phyloP scores from a whole-genome alignment of 2,329 filamentous ascomycete genomes.

The Didymella segeticola region DNA sequence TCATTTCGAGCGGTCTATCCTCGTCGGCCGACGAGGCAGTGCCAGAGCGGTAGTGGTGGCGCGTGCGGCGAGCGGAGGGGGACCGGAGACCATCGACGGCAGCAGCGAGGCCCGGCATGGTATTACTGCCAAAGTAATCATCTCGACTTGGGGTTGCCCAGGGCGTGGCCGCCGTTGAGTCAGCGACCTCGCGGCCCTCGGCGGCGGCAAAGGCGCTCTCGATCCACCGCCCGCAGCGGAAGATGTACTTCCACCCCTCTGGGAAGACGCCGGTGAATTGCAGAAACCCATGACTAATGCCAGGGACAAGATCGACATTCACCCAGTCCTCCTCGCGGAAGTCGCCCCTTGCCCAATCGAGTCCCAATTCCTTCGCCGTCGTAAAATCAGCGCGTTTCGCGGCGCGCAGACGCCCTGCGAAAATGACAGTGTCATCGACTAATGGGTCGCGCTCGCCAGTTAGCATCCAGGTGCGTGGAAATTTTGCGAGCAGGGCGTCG shows the following conservation, averaged over 20 bases:
- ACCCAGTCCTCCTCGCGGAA: constrained; percentile 78
- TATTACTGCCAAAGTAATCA: constrained; percentile 72
- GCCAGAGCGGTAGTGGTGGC: constrained; percentile 56
- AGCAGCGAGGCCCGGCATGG: constrained; percentile 76
- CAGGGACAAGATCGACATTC: constrained; percentile 84
- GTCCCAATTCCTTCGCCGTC: constrained; percentile 63
- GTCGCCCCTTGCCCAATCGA: constrained; percentile 57
- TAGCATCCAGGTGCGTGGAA: constrained; percentile 92
- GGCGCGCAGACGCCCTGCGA: constrained; percentile 84
- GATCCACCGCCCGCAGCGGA: constrained; percentile 81
- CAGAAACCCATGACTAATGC: constrained; percentile 91
- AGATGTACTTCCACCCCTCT: constrained; percentile 87
- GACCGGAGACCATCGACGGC: constrained; percentile 65
- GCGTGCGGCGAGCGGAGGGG: constrained; percentile 37
- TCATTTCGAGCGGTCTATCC: constrained; percentile 82
- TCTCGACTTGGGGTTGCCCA: constrained; percentile 65
- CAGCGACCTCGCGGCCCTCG: constrained; percentile 20
- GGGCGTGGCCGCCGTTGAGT: constrained; percentile 24
- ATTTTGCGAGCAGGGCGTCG: constrained; percentile 79
- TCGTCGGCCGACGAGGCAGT: constrained; percentile 78
- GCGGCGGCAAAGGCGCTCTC: constrained; percentile 70
- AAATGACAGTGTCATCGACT: constrained; percentile 96
- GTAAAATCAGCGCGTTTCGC: constrained; percentile 69
- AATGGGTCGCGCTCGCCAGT: constrained; percentile 95
- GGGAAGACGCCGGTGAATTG: constrained; percentile 90